A percentile compares a stretch with the other conserved stretches of the same genome.
Evolutionary conservation across 2,329 filamentous ascomycete genomes (phyloP).

Genomic region (Colletotrichum abscissum): DNA sequence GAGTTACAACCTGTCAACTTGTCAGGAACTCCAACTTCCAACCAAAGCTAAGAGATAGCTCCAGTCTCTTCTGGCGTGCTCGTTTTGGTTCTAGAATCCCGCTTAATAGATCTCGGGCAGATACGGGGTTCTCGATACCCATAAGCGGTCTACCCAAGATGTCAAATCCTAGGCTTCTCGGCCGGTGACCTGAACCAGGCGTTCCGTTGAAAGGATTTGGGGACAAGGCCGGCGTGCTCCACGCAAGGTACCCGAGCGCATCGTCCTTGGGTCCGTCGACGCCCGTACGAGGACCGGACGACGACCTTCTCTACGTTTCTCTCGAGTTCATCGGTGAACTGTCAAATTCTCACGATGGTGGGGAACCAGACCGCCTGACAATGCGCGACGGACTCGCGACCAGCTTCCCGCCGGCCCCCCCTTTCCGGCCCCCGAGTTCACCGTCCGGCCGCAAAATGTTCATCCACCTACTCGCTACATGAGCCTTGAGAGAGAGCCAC

Average conservation of each 20-base stretch:
- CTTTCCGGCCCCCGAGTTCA: conserved; percentile 8
- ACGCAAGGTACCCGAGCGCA: neutral
- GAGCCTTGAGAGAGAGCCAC: too few species aligned
- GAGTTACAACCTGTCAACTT: too few species aligned
- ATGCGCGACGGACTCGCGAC: conserved; percentile 3
- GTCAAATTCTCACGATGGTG: neutral
- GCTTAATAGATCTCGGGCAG: neutral
- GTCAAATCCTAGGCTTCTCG: neutral
- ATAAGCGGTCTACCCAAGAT: neutral
- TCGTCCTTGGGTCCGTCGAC: conserved; percentile 3
- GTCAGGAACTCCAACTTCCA: too few species aligned
- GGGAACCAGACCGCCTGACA: neutral
- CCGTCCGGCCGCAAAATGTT: neutral
- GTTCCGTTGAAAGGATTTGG: neutral
- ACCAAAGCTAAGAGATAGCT: neutral
- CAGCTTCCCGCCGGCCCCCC: conserved; percentile 4
- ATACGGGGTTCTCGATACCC: neutral
- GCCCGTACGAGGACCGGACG: neutral
- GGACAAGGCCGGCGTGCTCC: neutral
- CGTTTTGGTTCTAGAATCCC: conserved; percentile 2
- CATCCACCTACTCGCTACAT: too few species aligned
- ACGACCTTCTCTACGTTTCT: neutral
- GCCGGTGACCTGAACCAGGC: neutral
- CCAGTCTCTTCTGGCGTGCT: conserved; percentile 8
- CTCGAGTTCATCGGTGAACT: neutral